A percentile compares a stretch with the other conserved stretches of the same genome.
These are phyloP conservation scores for Sanghuangporus baumii DNA, from an alignment of 1,284 basidiomycete species.

Conservation along the genomic window DNA sequence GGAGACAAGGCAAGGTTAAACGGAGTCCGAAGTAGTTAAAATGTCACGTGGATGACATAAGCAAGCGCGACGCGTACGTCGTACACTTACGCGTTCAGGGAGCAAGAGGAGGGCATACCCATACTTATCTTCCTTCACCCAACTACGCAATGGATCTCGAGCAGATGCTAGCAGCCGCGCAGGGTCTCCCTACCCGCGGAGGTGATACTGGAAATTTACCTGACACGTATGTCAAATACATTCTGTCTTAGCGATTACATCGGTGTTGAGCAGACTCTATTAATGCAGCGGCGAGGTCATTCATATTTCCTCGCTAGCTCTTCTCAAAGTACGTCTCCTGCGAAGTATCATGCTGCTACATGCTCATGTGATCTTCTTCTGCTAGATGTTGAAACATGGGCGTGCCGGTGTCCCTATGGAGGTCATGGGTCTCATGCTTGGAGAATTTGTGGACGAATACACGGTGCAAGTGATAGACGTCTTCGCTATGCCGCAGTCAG, in stretches of 20 bases:
- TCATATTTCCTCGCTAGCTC: constrained; percentile 90
- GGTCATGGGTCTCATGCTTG: constrained; percentile 99
- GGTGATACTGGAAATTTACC: constrained; percentile 16
- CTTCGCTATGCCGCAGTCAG: constrained; percentile 99
- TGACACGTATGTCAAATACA: constrained; percentile 19
- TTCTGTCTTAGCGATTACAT: neutral
- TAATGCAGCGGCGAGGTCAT: constrained; percentile 83
- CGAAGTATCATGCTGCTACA: neutral
- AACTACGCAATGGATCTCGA: constrained; percentile 44
- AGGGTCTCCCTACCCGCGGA: constrained; percentile 21
- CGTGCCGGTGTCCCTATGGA: constrained; percentile 99
- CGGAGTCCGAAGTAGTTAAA: too few relatives aligned
- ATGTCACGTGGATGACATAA: constrained; percentile 1
- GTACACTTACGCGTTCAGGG: constrained; percentile 13
- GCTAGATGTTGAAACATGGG: constrained; percentile 98
- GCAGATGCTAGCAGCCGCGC: constrained; percentile 43
- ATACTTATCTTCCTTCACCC: neutral
- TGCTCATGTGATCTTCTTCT: constrained; percentile 1
- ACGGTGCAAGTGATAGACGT: constrained; percentile 98
- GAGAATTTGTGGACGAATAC: constrained; percentile 99
- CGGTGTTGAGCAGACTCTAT: neutral
- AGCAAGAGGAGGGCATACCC: neutral
- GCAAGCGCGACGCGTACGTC: constrained; percentile 13
- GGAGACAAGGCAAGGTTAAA: neutral
- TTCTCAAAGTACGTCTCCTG: constrained; percentile 73